phyloP scores from a whole-genome alignment of 768 basidiomycete species.

The Xerocomus brunneocitrinus region DNA sequence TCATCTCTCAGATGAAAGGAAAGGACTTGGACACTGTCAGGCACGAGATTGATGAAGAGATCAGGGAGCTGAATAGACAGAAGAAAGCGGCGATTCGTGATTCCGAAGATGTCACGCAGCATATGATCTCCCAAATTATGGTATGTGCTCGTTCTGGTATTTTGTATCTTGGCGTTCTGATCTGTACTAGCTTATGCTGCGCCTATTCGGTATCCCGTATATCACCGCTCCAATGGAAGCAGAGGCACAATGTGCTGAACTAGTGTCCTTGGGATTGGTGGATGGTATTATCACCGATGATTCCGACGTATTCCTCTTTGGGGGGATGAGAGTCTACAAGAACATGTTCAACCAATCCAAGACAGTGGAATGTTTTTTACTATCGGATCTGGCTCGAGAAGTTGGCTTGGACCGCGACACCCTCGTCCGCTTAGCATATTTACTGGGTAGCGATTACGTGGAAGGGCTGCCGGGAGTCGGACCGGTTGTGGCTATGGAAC shows the following conservation, averaged over 20 bases:
- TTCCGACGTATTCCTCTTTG: slow-evolving; percentile 98
- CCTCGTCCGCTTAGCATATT: slow-evolving; percentile 84
- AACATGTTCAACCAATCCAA: slow-evolving; percentile 99
- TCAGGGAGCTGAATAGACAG: slow-evolving; percentile 73
- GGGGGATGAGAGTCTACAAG: slow-evolving; percentile 92
- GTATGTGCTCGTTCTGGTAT: slow-evolving; percentile 30
- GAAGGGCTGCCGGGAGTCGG: slow-evolving; percentile 90
- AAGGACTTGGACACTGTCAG: slow-evolving; percentile 76
- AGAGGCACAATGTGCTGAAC: slow-evolving; percentile 95
- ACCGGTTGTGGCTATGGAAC: slow-evolving; percentile 94
- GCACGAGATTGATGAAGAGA: slow-evolving; percentile 90
- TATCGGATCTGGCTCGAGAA: slow-evolving; percentile 79
- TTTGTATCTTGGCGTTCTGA: slow-evolving; percentile 4
- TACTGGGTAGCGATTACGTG: slow-evolving; percentile 95
- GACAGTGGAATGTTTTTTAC: slow-evolving; percentile 94
- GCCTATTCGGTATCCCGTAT: slow-evolving; percentile 95
- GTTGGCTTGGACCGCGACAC: slow-evolving; percentile 82
- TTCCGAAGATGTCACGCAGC: slow-evolving; percentile 91
- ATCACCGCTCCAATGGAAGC: slow-evolving; percentile 99
- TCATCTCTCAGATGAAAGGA: slow-evolving; percentile 88
- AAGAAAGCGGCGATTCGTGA: slow-evolving; percentile 88
- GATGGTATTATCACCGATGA: slow-evolving; percentile 99
- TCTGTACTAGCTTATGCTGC: slow-evolving; percentile 67
- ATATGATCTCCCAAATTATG: slow-evolving; percentile 88
- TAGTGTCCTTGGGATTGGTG: slow-evolving; percentile 79